Conservation (phyloP, 2,329 filamentous ascomycete species). For the Dactylellina cionopaga region DNA sequence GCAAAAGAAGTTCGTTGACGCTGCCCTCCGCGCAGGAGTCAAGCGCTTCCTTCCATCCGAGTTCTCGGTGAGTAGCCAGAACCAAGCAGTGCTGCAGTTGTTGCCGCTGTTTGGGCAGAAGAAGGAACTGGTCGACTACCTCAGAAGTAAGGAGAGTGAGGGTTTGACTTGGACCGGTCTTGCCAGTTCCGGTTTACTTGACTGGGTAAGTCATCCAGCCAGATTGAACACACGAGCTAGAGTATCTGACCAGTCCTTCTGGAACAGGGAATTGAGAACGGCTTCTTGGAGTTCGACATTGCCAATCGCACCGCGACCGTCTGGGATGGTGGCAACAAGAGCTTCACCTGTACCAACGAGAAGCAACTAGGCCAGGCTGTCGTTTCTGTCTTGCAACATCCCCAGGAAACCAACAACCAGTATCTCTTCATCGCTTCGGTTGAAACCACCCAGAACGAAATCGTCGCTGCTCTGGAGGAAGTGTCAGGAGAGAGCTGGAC, state of each 20-base stretch:
- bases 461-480: conserved; percentile 67
- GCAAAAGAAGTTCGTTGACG: conserved; percentile 68
- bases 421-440: conserved; percentile 70
- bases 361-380: neutral
- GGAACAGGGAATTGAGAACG: neutral
- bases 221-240: neutral
- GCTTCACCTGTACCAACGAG: neutral
- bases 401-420: conserved; percentile 67
- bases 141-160: conserved; percentile 61
- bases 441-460: conserved; percentile 68
- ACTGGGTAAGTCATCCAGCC: neutral
- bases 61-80: conserved; percentile 62
- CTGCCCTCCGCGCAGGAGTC: conserved; percentile 69
- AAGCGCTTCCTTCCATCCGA: conserved; percentile 71
- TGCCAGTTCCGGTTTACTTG: conserved; percentile 63
- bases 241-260: neutral
- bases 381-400: neutral
- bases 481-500: conserved; percentile 65
- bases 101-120: conserved; percentile 69
- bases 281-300: neutral
- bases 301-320: conserved; percentile 70
- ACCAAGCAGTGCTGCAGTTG: conserved; percentile 54
- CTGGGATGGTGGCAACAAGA: neutral
- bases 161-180: conserved; percentile 67
- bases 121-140: conserved; percentile 60